These are phyloP conservation scores for Tricholoma flavovirens DNA, from an alignment of 768 basidiomycete species.

Conservation along the genomic window DNA sequence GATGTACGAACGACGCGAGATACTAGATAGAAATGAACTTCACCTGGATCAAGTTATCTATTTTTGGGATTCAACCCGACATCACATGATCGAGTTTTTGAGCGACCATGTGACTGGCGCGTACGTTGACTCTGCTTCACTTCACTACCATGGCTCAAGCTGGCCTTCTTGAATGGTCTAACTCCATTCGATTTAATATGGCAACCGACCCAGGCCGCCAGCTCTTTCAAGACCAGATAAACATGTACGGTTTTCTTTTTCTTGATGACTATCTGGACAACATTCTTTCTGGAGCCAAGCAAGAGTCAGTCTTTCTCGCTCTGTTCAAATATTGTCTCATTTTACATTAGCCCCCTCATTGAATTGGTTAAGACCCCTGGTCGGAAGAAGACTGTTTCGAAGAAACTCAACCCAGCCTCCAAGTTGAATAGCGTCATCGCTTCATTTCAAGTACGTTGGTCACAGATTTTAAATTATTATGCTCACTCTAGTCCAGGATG, in stretches of 20 bases:
- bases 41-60: no score
- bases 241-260: conserved; percentile 72
- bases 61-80: conserved; percentile 19
- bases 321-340: background rate
- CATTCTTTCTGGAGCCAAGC: conserved; percentile 59
- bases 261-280: conserved; percentile 74
- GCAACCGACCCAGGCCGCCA: conserved; percentile 66
- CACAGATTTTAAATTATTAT: background rate
- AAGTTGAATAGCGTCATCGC: conserved; percentile 38
- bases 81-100: conserved; percentile 22
- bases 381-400: conserved; percentile 54
- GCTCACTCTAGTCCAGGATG: conserved; percentile 23
- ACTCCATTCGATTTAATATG: conserved; percentile 62
- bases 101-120: background rate
- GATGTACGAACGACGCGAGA: background rate
- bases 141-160: conserved; percentile 20
- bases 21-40: no score
- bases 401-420: conserved; percentile 43
- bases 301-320: conserved; percentile 45
- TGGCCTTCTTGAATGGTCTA: conserved; percentile 67
- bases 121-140: background rate
- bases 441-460: conserved; percentile 39
- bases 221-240: conserved; percentile 67
- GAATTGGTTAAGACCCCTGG: conserved; percentile 84
- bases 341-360: conserved; percentile 52